phyloP scores from a whole-genome alignment of 192 early-diverging fungal genomes.

The Coemansia sp. region DNA sequence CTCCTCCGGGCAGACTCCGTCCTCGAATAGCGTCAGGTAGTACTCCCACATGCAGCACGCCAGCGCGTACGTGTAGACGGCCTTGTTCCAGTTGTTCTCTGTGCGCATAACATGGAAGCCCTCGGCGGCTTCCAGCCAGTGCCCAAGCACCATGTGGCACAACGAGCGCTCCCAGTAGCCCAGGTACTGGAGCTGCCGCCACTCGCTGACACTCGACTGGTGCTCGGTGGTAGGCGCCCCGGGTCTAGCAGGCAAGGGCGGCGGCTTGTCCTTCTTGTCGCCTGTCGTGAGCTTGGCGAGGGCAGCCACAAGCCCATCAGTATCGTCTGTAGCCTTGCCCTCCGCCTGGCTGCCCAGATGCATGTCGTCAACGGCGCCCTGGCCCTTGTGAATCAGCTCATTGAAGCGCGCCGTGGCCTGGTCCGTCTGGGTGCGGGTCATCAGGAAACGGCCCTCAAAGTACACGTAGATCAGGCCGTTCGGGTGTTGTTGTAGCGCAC shows the following conservation, averaged over 20 bases:
- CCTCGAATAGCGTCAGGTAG: slow-evolving; percentile 16
- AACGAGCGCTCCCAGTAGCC: slow-evolving; percentile 77
- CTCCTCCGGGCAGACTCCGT: slow-evolving; percentile 1
- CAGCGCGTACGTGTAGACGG: slow-evolving; percentile 70
- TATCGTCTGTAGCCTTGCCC: background rate
- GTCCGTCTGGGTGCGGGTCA: slow-evolving; percentile 52
- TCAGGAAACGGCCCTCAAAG: slow-evolving; percentile 59
- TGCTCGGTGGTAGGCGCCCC: background rate
- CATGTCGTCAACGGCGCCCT: slow-evolving; percentile 10
- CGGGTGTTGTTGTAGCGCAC: slow-evolving; percentile 55
- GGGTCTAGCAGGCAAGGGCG: background rate
- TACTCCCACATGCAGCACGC: slow-evolving; percentile 59
- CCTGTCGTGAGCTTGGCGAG: slow-evolving; percentile 50
- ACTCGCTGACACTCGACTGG: slow-evolving; percentile 28
- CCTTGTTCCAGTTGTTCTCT: slow-evolving; percentile 83
- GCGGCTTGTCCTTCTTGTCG: slow-evolving; percentile 13
- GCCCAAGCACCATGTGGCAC: slow-evolving; percentile 55
- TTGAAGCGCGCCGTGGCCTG: slow-evolving; percentile 59
- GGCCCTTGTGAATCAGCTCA: slow-evolving; percentile 10
- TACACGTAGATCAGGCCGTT: slow-evolving; percentile 67
- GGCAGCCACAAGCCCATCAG: slow-evolving; percentile 7
- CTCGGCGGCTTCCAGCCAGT: slow-evolving; percentile 56
- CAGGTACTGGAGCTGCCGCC: slow-evolving; percentile 74
- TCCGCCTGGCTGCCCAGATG: slow-evolving; percentile 1
- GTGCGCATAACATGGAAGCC: slow-evolving; percentile 60